These are phyloP conservation scores for Umbilicus rupestris DNA, from an alignment of 164 flowering plant genomes.

Conservation along the genomic window DNA sequence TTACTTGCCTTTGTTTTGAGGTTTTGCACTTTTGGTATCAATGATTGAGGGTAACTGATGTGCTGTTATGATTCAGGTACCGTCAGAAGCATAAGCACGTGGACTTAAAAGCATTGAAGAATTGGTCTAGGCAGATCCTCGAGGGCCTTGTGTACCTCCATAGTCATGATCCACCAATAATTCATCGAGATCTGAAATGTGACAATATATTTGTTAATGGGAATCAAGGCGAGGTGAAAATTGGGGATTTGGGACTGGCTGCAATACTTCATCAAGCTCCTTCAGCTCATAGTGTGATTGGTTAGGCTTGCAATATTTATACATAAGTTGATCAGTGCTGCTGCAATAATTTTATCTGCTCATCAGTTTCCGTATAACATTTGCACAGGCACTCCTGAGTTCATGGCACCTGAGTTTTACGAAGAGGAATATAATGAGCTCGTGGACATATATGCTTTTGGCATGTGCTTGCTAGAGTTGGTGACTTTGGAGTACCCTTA, in stretches of 20 bases:
- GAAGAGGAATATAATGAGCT: slow-evolving; percentile 97
- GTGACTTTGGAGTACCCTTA: slow-evolving; percentile 96
- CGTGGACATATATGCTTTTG: slow-evolving; percentile 96
- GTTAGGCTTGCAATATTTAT: slow-evolving; percentile 20
- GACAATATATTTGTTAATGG: slow-evolving; percentile 95
- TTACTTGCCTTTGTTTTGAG: neutral
- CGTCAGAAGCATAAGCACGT: slow-evolving; percentile 88
- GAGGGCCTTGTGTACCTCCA: slow-evolving; percentile 84
- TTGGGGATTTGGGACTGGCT: slow-evolving; percentile 89
- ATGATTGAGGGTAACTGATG: neutral
- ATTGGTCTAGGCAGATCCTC: slow-evolving; percentile 94
- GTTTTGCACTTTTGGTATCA: neutral
- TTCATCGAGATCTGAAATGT: slow-evolving; percentile 91
- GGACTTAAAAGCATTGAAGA: slow-evolving; percentile 82
- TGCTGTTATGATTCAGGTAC: slow-evolving; percentile 36
- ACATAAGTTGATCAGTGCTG: neutral
- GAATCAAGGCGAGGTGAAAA: slow-evolving; percentile 91
- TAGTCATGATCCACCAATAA: slow-evolving; percentile 83
- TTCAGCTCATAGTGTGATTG: slow-evolving; percentile 90
- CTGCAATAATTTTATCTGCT: neutral
- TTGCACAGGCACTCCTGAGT: slow-evolving; percentile 76
- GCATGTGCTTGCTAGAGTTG: slow-evolving; percentile 92
- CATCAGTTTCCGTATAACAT: neutral
- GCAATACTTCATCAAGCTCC: slow-evolving; percentile 65
- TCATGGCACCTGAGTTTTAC: slow-evolving; percentile 98